Conservation (phyloP, 306 rosid genomes). For the Gastrolobium bilobum region DNA sequence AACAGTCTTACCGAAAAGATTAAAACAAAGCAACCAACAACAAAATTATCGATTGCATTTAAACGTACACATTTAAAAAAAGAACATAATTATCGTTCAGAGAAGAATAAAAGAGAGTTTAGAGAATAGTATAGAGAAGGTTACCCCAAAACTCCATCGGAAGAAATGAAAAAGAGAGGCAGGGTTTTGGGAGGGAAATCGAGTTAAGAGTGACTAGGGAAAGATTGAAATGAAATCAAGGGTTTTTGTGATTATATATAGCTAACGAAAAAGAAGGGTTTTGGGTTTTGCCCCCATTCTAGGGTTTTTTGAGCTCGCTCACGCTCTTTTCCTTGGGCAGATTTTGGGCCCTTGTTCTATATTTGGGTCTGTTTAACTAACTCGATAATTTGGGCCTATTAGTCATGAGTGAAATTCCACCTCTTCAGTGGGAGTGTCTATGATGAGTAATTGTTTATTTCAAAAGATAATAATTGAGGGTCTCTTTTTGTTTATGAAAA, state of each 20-base stretch:
- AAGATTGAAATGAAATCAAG: constrained; percentile 1
- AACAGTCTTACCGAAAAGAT: neutral
- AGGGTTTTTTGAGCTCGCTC: constrained; percentile 54
- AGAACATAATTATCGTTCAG: neutral
- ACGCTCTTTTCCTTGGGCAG: too few species aligned
- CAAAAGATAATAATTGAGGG: too few species aligned
- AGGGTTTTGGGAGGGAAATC: constrained; percentile 43
- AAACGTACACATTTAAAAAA: too few species aligned
- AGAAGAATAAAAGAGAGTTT: neutral
- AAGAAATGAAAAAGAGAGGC: neutral
- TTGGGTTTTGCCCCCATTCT: constrained; percentile 43
- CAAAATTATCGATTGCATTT: neutral
- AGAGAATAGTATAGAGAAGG: neutral
- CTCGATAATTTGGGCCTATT: too few species aligned
- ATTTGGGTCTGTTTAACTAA: too few species aligned
- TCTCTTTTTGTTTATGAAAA: too few species aligned
- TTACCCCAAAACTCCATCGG: constrained; percentile 95
- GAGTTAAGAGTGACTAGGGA: neutral
- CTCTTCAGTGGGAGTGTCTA: too few species aligned
- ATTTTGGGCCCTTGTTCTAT: too few species aligned
- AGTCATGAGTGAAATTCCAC: too few species aligned
- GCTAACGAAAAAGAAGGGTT: neutral
- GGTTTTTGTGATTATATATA: constrained; percentile 44
- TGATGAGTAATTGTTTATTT: too few species aligned
- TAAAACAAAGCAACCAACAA: neutral